phyloP scores from a whole-genome alignment of 2,329 filamentous ascomycete genomes.

The Colletotrichum caudatum region DNA sequence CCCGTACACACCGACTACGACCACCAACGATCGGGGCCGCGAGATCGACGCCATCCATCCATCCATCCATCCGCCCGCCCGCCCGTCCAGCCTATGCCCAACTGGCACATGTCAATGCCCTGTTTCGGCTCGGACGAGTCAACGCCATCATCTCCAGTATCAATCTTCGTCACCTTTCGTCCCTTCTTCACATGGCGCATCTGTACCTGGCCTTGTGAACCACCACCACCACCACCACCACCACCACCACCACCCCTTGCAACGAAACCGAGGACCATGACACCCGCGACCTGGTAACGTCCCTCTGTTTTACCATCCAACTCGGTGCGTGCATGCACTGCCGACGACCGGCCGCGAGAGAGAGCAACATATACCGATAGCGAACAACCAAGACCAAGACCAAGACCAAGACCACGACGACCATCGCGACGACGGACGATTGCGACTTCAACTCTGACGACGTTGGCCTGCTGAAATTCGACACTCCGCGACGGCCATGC shows the following conservation, averaged over 20 bases:
- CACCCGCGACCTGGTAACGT: constrained; percentile 28
- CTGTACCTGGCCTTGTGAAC: constrained; percentile 16
- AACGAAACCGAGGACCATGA: constrained; percentile 27
- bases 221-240: background rate
- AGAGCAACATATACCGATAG: background rate
- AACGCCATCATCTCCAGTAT: constrained; percentile 32
- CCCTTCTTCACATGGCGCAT: constrained; percentile 39
- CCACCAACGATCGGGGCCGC: constrained; percentile 3
- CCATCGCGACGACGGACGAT: background rate
- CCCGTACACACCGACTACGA: background rate
- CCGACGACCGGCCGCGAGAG: constrained; percentile 1
- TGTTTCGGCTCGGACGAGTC: constrained; percentile 40
- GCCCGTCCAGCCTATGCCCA: constrained; percentile 14
- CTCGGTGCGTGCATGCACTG: background rate
- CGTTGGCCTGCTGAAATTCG: background rate
- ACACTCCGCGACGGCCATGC: constrained; percentile 41
- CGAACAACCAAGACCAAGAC: no score
- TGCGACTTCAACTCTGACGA: background rate
- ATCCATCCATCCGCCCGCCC: no score
- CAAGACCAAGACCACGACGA: background rate
- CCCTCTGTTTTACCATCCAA: background rate
- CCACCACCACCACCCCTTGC: constrained; percentile 25
- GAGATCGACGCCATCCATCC: constrained; percentile 28
- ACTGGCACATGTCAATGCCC: constrained; percentile 42
- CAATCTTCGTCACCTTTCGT: constrained; percentile 39